Conservation (phyloP, 2,329 filamentous ascomycete species). For the Emydomyces testavorans region DNA sequence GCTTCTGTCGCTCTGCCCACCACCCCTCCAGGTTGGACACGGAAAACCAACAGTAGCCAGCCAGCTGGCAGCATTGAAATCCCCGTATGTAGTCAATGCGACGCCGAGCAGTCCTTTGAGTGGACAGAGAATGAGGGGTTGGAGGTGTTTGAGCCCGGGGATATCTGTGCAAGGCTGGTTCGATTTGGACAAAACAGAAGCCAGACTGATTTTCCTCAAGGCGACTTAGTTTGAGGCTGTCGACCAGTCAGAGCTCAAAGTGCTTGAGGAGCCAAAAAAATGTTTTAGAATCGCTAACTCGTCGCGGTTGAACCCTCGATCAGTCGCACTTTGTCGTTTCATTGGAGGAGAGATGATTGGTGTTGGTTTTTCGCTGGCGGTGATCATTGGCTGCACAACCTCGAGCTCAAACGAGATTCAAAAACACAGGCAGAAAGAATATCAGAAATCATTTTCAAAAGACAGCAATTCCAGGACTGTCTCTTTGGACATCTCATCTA, state of each 20-base stretch:
- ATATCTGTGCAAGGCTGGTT: too few species aligned
- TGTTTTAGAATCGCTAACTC: neutral
- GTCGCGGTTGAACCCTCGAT: neutral
- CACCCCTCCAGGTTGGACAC: neutral
- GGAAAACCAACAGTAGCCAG: constrained; percentile 9
- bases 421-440: too few species aligned
- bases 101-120: too few species aligned
- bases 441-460: too few species aligned
- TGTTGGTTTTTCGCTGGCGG: neutral
- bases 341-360: neutral
- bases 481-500: too few species aligned
- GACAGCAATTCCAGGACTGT: too few species aligned
- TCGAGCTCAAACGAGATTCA: neutral
- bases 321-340: neutral
- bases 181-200: too few species aligned
- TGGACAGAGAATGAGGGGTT: neutral
- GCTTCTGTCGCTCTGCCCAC: constrained; percentile 6
- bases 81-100: neutral
- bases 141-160: too few species aligned
- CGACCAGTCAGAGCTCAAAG: too few species aligned
- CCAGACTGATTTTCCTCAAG: too few species aligned
- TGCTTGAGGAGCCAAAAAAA: too few species aligned
- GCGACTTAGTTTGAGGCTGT: too few species aligned
- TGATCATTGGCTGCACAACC: neutral
- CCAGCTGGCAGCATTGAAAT: constrained; percentile 11